Evolutionary conservation across 257 asterid species (phyloP).

Genomic region (Fraxinus anomala): DNA sequence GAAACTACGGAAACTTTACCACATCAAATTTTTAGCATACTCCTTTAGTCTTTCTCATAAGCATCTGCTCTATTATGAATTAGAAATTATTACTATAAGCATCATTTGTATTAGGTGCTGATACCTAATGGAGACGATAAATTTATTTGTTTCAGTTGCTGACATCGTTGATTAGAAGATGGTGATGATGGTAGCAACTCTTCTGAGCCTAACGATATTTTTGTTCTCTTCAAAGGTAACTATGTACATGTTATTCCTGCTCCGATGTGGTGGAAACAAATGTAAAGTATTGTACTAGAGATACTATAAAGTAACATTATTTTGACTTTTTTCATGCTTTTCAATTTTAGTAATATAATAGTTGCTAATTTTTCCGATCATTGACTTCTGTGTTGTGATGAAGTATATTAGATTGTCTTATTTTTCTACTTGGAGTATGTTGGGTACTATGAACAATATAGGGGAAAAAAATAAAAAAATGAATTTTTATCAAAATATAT

Average conservation of each 20-base stretch:
- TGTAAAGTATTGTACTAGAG: conserved; percentile 15
- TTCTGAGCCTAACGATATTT: conserved; percentile 14
- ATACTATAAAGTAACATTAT: background rate
- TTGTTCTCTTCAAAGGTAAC: conserved; percentile 29
- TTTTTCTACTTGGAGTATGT: background rate
- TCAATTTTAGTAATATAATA: background rate
- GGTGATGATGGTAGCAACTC: conserved; percentile 44
- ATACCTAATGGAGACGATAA: conserved; percentile 23
- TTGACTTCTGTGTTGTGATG: conserved; percentile 12
- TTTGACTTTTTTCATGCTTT: background rate
- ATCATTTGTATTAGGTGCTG: background rate
- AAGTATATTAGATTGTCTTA: background rate
- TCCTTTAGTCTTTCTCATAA: background rate
- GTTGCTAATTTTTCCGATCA: background rate
- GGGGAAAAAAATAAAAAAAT: too few relatives aligned
- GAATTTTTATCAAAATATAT: too few relatives aligned
- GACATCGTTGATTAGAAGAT: conserved; percentile 82
- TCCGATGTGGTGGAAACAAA: conserved; percentile 13
- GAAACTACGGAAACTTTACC: background rate
- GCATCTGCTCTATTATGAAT: background rate
- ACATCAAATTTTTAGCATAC: background rate
- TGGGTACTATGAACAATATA: background rate
- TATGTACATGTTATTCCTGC: conserved; percentile 27
- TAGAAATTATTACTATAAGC: background rate
- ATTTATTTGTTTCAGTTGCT: conserved; percentile 63